These are phyloP conservation scores for Nicotiana attenuata DNA, from an alignment of 257 asterid species.

Conservation along the genomic window DNA sequence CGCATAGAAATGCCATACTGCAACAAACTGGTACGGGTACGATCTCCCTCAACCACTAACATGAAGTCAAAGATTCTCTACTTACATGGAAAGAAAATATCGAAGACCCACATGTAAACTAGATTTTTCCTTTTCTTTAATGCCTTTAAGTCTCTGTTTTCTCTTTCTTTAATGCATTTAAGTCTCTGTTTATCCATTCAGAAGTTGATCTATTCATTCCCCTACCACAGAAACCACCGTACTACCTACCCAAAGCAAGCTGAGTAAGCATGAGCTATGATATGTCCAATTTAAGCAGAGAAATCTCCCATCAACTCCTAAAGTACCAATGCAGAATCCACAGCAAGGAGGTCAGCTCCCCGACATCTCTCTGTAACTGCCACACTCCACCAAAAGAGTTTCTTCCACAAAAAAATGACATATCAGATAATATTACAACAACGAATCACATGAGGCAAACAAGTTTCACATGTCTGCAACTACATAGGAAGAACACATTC, in stretches of 20 bases:
- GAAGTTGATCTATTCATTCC: not conserved
- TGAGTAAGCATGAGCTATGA: not conserved
- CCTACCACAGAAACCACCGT: not conserved
- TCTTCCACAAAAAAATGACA: not conserved
- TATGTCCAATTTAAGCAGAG: not conserved
- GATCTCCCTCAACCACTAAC: not conserved
- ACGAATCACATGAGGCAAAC: not conserved
- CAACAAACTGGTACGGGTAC: not conserved
- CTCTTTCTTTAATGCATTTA: not conserved
- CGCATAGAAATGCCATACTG: not conserved
- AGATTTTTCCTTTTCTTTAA: not conserved
- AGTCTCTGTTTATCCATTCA: not conserved
- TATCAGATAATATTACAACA: not conserved
- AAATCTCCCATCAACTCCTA: not conserved
- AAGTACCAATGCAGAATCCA: not conserved
- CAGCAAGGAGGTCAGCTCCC: not conserved
- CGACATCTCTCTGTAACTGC: not conserved
- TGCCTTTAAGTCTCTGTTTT: not conserved
- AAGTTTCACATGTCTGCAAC: not conserved
- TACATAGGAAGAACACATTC: not conserved
- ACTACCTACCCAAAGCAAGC: slow-evolving; percentile 1
- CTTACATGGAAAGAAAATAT: not conserved
- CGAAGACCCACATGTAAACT: not conserved
- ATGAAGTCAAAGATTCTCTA: not conserved
- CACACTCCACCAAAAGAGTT: not conserved